Percentiles rank a stretch among this genome's conserved stretches.
Evolutionary conservation across 2,329 filamentous ascomycete species (phyloP).

Genomic region (Colletotrichum cuscutae): DNA sequence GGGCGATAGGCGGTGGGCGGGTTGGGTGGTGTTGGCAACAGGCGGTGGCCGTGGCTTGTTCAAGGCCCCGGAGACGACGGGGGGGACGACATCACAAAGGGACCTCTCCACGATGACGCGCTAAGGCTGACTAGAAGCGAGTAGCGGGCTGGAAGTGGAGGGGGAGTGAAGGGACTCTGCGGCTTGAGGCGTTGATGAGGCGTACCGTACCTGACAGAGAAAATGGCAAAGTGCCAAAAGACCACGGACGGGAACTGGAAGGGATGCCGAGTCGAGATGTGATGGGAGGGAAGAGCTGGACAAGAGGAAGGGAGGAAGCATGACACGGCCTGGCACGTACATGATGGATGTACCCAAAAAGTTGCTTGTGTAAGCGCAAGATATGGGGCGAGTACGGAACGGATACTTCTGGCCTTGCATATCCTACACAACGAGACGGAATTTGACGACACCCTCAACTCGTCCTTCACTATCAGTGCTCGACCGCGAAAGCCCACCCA

Average conservation of each 20-base stretch:
- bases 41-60: slow-evolving; percentile 10
- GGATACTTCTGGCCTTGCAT: not conserved
- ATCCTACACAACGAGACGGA: not conserved
- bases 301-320: slow-evolving; percentile 16
- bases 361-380: not conserved
- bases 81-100: slow-evolving; percentile 21
- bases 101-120: slow-evolving; percentile 5
- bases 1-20: slow-evolving; percentile 9
- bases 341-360: not conserved
- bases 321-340: slow-evolving; percentile 22
- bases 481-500: not conserved
- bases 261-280: slow-evolving; percentile 17
- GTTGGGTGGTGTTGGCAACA: no score
- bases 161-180: slow-evolving; percentile 1
- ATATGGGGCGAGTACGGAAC: not conserved
- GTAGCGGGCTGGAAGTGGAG: slow-evolving; percentile 13
- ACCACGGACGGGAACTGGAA: slow-evolving; percentile 27
- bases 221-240: slow-evolving; percentile 20
- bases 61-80: not conserved
- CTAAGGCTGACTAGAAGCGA: slow-evolving; percentile 14
- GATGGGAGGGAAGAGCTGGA: slow-evolving; percentile 20
- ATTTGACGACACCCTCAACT: not conserved
- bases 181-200: slow-evolving; percentile 29
- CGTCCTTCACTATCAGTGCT: not conserved
- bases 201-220: slow-evolving; percentile 32